Percentiles rank a stretch among this genome's conserved stretches.
phyloP scores from a whole-genome alignment of 2,329 filamentous ascomycete genomes.

The Diplodia seriata region DNA sequence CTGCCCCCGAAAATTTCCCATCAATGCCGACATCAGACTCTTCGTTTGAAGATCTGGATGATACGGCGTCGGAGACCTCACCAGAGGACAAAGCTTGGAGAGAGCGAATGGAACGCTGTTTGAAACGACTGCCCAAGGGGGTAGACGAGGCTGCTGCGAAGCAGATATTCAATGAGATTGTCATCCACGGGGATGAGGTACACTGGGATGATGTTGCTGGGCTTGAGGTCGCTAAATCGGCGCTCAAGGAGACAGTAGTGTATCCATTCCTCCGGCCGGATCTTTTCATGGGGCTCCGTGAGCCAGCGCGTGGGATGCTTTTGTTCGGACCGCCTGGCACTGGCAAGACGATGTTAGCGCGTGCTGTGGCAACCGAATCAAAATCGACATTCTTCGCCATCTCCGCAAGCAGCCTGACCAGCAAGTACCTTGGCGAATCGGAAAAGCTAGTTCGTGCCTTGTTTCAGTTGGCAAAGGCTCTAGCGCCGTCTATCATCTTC shows the following conservation, averaged over 20 bases:
- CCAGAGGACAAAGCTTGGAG: constrained; percentile 48
- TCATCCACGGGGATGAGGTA: constrained; percentile 92
- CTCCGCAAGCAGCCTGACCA: constrained; percentile 90
- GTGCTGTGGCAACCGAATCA: constrained; percentile 93
- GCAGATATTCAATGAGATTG: constrained; percentile 94
- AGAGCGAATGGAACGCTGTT: constrained; percentile 52
- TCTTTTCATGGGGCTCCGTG: constrained; percentile 91
- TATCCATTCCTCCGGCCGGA: constrained; percentile 96
- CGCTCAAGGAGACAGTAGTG: constrained; percentile 92
- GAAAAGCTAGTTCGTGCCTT: constrained; percentile 95
- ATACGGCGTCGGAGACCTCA: constrained; percentile 34
- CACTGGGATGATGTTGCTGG: constrained; percentile 95
- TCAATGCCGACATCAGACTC: constrained; percentile 43
- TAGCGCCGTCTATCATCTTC: constrained; percentile 96
- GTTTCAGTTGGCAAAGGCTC: constrained; percentile 84
- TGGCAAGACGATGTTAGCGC: constrained; percentile 96
- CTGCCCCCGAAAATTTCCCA: constrained; percentile 43
- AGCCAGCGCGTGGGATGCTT: constrained; percentile 93
- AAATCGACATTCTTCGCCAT: constrained; percentile 97
- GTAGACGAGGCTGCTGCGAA: constrained; percentile 83
- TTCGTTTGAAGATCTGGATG: constrained; percentile 18
- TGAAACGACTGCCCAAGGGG: constrained; percentile 81
- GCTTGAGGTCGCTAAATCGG: constrained; percentile 86
- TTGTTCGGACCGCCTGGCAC: constrained; percentile 97
- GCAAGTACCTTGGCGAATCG: constrained; percentile 94